Evolutionary conservation across 371 early-diverging fungal species (phyloP), one percentile per base, ranked within the genome.

Genomic region (Mortierella sp.): DNA sequence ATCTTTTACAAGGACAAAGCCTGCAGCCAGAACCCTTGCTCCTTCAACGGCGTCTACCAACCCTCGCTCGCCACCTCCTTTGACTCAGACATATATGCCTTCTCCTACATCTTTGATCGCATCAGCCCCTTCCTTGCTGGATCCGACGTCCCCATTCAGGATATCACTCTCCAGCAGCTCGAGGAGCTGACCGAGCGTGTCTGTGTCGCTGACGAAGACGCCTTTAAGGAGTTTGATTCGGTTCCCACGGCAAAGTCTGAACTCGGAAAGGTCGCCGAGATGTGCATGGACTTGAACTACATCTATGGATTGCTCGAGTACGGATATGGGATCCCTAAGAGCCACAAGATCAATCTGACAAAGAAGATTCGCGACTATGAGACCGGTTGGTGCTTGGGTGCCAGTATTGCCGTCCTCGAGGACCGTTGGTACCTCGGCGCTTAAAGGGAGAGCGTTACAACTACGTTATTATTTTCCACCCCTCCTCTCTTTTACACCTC

Each of bases 361-460:
- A 96, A 98, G 83, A 98, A 98, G 91, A 97, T 99, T 76, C 92
- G 93, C 38, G 96, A 93, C 51, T 93, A 96, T 44, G 98, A 99
- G 82, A 97, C 97, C 32, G 99, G 99, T 10, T 99, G 99, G 99
- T 96, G 97, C 82, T 89, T 99, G 51, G 99, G 99, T 51, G 98
- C 98, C 14, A 94, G 98, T 24, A 95, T 99, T 78, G 91, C 94
- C 18, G 91, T 96, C 77, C 88, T 96, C 32, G 93, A 95, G 77
- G 89, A 91, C 72, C 88, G 82, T n/a, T 83, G 83, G 83, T 83
- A 58, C 32, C 27, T 78, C 70, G 82, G 75, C 3, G 76, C 73
- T 18, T 83, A 82, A 82, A 54, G 24, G 35, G 35, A 8, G 16
- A 38, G n/a, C 16, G 18, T 2, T 18, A 4, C 16, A 8, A 35